Percentiles rank a stretch among this genome's conserved stretches.
Evolutionary conservation across 164 flowering plant genomes (phyloP).

Genomic region (Dillenia suffruticosa): DNA sequence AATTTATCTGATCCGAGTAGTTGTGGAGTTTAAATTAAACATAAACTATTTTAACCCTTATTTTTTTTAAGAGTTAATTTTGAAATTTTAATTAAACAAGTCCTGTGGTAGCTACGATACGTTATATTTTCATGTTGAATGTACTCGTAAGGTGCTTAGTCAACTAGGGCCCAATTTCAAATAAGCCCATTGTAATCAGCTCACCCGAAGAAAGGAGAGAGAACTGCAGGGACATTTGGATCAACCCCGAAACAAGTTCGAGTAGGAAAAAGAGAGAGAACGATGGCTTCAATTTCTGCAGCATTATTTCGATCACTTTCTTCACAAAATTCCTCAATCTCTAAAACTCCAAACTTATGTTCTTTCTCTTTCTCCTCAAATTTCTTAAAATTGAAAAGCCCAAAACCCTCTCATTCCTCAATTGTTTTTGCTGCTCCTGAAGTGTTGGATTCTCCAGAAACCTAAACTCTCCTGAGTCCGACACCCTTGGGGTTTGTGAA

Average conservation of each 20-base stretch:
- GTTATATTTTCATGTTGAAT: too few relatives aligned
- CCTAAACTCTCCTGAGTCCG: slow-evolving; percentile 24
- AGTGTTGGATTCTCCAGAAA: slow-evolving; percentile 36
- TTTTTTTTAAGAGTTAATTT: too few relatives aligned
- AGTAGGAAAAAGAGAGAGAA: slow-evolving; percentile 1
- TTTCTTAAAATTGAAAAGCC: slow-evolving; percentile 13
- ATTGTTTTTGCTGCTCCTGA: slow-evolving; percentile 68
- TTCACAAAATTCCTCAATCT: slow-evolving; percentile 20
- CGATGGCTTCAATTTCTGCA: slow-evolving; percentile 38
- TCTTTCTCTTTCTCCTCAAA: slow-evolving; percentile 21
- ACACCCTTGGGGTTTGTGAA: slow-evolving; percentile 29
- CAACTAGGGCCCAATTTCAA: too few relatives aligned
- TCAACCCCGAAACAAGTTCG: not conserved
- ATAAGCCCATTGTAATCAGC: too few relatives aligned
- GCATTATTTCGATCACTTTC: slow-evolving; percentile 33
- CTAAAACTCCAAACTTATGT: slow-evolving; percentile 26
- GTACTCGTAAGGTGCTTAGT: too few relatives aligned
- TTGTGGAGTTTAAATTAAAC: too few relatives aligned
- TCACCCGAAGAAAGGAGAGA: too few relatives aligned
- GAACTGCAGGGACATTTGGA: too few relatives aligned
- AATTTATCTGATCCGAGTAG: too few relatives aligned
- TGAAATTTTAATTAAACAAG: too few relatives aligned
- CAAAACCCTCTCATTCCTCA: slow-evolving; percentile 19
- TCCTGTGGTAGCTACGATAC: too few relatives aligned
- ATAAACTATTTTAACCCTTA: too few relatives aligned